A percentile compares a stretch with the other conserved stretches of the same genome.
Conservation (phyloP, 805 yeast genomes). For the Suhomyces pyralidae region DNA sequence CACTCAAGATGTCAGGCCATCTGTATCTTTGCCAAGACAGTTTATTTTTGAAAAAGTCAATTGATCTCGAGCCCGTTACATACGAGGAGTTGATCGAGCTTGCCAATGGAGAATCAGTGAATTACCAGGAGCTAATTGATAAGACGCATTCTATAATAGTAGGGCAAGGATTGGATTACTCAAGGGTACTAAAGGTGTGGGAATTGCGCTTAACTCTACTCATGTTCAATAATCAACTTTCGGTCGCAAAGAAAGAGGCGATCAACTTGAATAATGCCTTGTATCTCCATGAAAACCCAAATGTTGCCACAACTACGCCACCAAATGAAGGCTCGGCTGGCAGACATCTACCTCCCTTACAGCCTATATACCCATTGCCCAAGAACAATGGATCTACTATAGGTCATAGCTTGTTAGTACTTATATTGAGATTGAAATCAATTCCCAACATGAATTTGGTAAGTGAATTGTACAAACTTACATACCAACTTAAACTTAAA, state of each 20-base stretch:
- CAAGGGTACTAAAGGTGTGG: slow-evolving; percentile 27
- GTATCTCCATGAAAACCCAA: slow-evolving; percentile 27
- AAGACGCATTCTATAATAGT: slow-evolving; percentile 14
- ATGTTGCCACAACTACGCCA: neutral
- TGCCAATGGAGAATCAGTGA: neutral
- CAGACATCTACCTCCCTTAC: slow-evolving; percentile 5
- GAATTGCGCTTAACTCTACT: slow-evolving; percentile 32
- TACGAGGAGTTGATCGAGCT: neutral
- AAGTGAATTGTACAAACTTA: slow-evolving; percentile 42
- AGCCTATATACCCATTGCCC: slow-evolving; percentile 34
- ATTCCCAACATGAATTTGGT: slow-evolving; percentile 41
- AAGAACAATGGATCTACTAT: slow-evolving; percentile 30
- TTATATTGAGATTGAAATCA: slow-evolving; percentile 41
- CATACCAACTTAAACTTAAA: slow-evolving; percentile 27
- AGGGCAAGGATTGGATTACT: slow-evolving; percentile 3
- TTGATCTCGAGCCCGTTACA: slow-evolving; percentile 8
- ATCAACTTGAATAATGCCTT: slow-evolving; percentile 34
- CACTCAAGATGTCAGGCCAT: slow-evolving; percentile 2
- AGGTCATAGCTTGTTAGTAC: slow-evolving; percentile 23
- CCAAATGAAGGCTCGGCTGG: neutral
- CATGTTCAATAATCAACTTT: slow-evolving; percentile 28
- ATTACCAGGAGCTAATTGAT: slow-evolving; percentile 11
- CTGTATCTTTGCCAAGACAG: slow-evolving; percentile 10
- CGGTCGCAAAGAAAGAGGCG: slow-evolving; percentile 36
- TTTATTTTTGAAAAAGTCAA: slow-evolving; percentile 11